phyloP scores from a whole-genome alignment of 2,329 filamentous ascomycete species.

The Calonectria honghensis region DNA sequence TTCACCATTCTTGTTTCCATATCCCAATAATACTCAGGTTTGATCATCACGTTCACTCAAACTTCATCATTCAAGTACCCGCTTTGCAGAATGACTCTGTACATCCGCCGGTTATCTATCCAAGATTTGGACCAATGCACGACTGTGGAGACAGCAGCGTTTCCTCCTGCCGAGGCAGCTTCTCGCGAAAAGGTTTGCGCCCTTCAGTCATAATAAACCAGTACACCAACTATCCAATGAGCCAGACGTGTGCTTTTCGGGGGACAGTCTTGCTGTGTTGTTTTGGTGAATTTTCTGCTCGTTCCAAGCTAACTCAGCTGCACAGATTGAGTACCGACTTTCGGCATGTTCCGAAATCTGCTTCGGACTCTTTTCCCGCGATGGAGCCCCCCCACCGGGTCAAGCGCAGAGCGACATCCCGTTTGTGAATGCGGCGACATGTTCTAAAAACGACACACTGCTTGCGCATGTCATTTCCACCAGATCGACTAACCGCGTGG shows the following conservation, averaged over 20 bases:
- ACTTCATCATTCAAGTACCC: not conserved
- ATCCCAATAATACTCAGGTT: too few relatives aligned
- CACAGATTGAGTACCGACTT: conserved; percentile 58
- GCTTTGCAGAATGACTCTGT: conserved; percentile 45
- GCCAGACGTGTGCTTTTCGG: not conserved
- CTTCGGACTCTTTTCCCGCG: conserved; percentile 50
- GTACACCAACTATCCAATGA: not conserved
- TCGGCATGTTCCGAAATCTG: conserved; percentile 54
- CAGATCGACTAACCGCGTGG: conserved; percentile 43
- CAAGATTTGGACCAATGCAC: conserved; percentile 51
- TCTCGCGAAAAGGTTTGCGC: conserved; percentile 54
- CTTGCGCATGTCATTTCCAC: conserved; percentile 56
- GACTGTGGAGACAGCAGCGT: conserved; percentile 54
- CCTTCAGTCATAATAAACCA: not conserved
- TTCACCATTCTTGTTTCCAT: too few relatives aligned
- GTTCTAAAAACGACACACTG: conserved; percentile 41
- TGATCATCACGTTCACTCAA: not conserved
- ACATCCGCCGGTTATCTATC: conserved; percentile 52
- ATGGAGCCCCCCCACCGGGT: conserved; percentile 12
- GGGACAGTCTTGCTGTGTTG: not conserved
- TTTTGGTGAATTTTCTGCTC: not conserved
- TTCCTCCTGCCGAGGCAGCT: conserved; percentile 55
- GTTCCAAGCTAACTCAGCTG: not conserved
- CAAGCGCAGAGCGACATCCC: conserved; percentile 38
- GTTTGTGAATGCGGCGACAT: conserved; percentile 21